Percentiles rank a stretch among this genome's conserved stretches.
phyloP scores from a whole-genome alignment of 2,329 filamentous ascomycete species.

The Kalmusia sp. region DNA sequence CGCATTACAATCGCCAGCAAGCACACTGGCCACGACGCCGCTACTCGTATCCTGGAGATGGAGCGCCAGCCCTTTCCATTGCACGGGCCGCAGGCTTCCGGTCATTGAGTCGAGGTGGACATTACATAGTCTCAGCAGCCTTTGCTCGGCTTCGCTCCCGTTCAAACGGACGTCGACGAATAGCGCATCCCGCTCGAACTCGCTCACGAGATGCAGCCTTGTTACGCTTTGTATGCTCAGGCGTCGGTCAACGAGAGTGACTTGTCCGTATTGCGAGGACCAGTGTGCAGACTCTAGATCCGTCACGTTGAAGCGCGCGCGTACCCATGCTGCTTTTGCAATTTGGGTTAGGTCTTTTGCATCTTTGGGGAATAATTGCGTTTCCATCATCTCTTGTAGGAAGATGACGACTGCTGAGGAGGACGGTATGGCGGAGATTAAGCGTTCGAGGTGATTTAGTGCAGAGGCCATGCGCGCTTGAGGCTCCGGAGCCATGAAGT shows the following conservation, averaged over 20 bases:
- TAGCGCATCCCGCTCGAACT: slow-evolving; percentile 61
- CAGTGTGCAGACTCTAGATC: slow-evolving; percentile 54
- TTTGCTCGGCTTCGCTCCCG: slow-evolving; percentile 7
- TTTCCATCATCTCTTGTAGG: slow-evolving; percentile 59
- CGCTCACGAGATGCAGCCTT: slow-evolving; percentile 56
- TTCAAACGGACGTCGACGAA: slow-evolving; percentile 55
- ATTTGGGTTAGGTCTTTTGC: slow-evolving; percentile 20
- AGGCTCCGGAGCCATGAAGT: slow-evolving; percentile 50
- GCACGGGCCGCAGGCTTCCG: slow-evolving; percentile 49
- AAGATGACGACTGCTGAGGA: slow-evolving; percentile 51
- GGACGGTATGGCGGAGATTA: slow-evolving; percentile 24
- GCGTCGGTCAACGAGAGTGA: slow-evolving; percentile 56
- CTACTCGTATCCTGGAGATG: slow-evolving; percentile 48
- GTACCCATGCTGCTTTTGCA: slow-evolving; percentile 51
- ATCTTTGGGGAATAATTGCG: slow-evolving; percentile 29
- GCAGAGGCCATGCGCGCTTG: slow-evolving; percentile 51
- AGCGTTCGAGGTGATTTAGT: slow-evolving; percentile 43
- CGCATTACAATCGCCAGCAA: slow-evolving; percentile 65
- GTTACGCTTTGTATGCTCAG: slow-evolving; percentile 54
- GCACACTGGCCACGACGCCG: slow-evolving; percentile 49
- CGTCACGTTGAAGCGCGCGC: slow-evolving; percentile 55
- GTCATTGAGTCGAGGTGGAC: slow-evolving; percentile 62
- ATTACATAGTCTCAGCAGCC: slow-evolving; percentile 58
- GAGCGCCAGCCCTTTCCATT: slow-evolving; percentile 54
- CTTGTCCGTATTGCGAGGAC: slow-evolving; percentile 59